A percentile compares a stretch with the other conserved stretches of the same genome.
Conservation (phyloP, 345 rosid genomes). For the Arabis alpina region DNA sequence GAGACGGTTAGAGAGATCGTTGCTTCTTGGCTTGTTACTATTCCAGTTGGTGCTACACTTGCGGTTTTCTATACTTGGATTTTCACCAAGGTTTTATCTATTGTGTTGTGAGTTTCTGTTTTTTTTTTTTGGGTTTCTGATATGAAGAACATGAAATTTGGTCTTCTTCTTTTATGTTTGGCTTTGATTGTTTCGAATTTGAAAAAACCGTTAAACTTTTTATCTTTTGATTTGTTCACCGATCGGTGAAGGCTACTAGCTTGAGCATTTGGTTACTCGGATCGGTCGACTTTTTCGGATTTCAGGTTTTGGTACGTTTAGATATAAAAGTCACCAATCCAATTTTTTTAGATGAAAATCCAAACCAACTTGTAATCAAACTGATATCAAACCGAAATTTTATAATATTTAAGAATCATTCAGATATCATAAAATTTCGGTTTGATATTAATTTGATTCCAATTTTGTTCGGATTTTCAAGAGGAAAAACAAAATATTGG, state of each 20-base stretch:
- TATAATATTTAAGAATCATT: too few species aligned
- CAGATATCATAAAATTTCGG: too few species aligned
- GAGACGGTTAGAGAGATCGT: constrained; percentile 93
- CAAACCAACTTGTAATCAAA: too few species aligned
- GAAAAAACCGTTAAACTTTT: constrained; percentile 2
- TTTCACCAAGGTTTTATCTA: constrained; percentile 75
- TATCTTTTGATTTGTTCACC: constrained; percentile 15
- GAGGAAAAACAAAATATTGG: too few species aligned
- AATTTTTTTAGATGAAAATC: too few species aligned
- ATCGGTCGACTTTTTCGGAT: too few species aligned
- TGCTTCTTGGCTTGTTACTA: constrained; percentile 87
- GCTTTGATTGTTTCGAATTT: constrained; percentile 26
- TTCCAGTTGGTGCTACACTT: constrained; percentile 85
- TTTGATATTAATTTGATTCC: too few species aligned
- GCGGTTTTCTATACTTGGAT: constrained; percentile 90
- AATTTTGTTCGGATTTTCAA: too few species aligned
- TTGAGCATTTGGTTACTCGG: too few species aligned
- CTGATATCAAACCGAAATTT: too few species aligned
- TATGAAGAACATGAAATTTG: constrained; percentile 32
- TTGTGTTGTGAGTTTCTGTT: constrained; percentile 50
- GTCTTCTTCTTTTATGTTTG: constrained; percentile 29
- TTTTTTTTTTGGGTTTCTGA: constrained; percentile 13
- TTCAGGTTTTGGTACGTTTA: too few species aligned
- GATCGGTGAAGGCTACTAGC: constrained; percentile 27
- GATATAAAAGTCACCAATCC: too few species aligned